A percentile compares a stretch with the other conserved stretches of the same genome.
phyloP scores from a whole-genome alignment of 176 grass and related monocot species.

The Puccinellia tenuiflora region DNA sequence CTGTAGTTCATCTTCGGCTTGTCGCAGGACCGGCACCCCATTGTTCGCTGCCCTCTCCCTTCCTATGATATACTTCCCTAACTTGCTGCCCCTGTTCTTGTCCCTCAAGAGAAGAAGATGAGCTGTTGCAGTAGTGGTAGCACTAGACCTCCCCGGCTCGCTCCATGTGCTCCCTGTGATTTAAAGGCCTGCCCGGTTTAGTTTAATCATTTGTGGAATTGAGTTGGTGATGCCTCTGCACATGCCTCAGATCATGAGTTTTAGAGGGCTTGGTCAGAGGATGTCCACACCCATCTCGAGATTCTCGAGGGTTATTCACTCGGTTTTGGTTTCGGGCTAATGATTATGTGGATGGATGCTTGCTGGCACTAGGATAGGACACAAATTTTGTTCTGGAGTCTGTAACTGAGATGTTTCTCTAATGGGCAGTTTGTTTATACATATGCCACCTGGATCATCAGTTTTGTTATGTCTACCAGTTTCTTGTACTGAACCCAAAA shows the following conservation, averaged over 20 bases:
- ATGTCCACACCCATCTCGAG: conserved; percentile 41
- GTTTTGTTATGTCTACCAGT: neutral
- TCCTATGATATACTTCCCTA: neutral
- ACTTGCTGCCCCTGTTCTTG: neutral
- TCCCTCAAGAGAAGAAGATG: conserved; percentile 19
- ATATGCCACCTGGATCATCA: neutral
- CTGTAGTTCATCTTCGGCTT: conserved; percentile 81
- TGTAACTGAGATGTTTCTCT: neutral
- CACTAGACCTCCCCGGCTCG: conserved; percentile 6
- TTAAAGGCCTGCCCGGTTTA: conserved; percentile 44
- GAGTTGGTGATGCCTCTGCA: conserved; percentile 29
- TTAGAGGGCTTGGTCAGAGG: conserved; percentile 37
- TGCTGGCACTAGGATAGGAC: conserved; percentile 30
- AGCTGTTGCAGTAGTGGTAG: conserved; percentile 48
- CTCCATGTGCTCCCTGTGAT: conserved; percentile 57
- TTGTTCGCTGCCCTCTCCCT: conserved; percentile 2
- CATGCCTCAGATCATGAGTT: conserved; percentile 34
- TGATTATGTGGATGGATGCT: conserved; percentile 21
- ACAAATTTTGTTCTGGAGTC: neutral
- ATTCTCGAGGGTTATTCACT: conserved; percentile 29
- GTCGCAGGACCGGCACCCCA: conserved; percentile 77
- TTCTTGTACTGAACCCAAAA: neutral
- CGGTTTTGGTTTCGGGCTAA: conserved; percentile 23
- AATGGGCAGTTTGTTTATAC: neutral
- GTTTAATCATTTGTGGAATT: conserved; percentile 41